These are phyloP conservation scores for Garcia nutans DNA, from an alignment of 345 rosid genomes.

Conservation along the genomic window DNA sequence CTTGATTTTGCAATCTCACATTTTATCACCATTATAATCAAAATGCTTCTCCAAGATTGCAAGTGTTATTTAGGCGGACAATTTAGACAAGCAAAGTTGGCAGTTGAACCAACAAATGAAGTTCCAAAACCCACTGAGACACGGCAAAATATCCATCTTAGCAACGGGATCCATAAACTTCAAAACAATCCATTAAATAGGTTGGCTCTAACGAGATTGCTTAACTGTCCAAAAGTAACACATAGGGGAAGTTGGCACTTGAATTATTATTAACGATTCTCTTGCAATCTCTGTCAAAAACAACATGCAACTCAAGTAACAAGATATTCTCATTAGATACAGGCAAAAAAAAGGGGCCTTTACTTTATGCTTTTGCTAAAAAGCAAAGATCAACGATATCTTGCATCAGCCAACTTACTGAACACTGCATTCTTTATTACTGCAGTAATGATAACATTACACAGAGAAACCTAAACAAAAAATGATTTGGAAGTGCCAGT, in stretches of 20 bases:
- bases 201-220: neutral
- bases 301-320: neutral
- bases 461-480: slow-evolving; percentile 15
- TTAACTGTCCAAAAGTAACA: neutral
- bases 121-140: too few species aligned
- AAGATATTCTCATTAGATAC: neutral
- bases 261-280: neutral
- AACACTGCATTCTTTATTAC: slow-evolving; percentile 33
- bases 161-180: too few species aligned
- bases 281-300: too few species aligned
- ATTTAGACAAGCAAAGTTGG: too few species aligned
- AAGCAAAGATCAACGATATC: neutral
- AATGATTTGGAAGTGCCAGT: slow-evolving; percentile 14
- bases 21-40: too few species aligned
- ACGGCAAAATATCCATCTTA: too few species aligned
- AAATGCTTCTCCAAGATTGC: too few species aligned
- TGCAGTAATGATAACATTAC: slow-evolving; percentile 23
- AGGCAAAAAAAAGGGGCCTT: neutral
- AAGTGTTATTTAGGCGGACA: too few species aligned
- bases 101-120: too few species aligned
- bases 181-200: too few species aligned
- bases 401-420: slow-evolving; percentile 19
- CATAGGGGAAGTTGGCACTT: neutral
- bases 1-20: too few species aligned
- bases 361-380: neutral